These are phyloP conservation scores for Sicyos edulis DNA, from an alignment of 306 rosid genomes.

Conservation along the genomic window DNA sequence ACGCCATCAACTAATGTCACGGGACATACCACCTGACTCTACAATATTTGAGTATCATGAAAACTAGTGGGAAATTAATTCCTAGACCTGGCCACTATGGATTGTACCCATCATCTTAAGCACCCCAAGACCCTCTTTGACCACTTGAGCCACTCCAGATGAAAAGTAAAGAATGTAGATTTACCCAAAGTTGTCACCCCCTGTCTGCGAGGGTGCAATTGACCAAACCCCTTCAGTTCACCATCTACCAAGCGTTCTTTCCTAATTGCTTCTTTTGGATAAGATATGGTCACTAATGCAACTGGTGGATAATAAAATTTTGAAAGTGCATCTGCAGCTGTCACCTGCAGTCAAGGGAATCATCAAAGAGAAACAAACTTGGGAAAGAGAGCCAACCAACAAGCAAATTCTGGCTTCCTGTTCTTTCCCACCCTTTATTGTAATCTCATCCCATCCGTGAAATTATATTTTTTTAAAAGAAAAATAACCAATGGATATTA, in stretches of 20 bases:
- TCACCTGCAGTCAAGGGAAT: constrained; percentile 42
- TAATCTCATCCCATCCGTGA: neutral
- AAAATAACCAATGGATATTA: neutral
- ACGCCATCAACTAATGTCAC: too few relatives aligned
- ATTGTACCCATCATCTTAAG: too few relatives aligned
- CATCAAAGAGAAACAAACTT: constrained; percentile 22
- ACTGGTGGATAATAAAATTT: constrained; percentile 90
- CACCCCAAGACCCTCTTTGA: too few relatives aligned
- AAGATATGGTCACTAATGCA: constrained; percentile 88
- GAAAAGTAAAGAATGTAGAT: constrained; percentile 5
- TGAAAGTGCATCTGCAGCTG: constrained; percentile 84
- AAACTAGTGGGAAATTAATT: too few relatives aligned
- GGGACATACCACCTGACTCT: too few relatives aligned
- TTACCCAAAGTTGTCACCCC: constrained; percentile 94
- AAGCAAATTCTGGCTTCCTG: neutral
- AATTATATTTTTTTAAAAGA: neutral
- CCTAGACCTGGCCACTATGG: too few relatives aligned
- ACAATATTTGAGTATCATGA: too few relatives aligned
- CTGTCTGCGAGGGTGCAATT: constrained; percentile 94
- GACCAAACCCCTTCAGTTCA: constrained; percentile 89
- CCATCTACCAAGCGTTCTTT: constrained; percentile 75
- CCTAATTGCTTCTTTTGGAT: constrained; percentile 91
- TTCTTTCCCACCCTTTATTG: neutral
- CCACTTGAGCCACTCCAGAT: too few relatives aligned
- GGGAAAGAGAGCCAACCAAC: neutral